phyloP scores from a whole-genome alignment of 495 filamentous ascomycete genomes.

The Mytilinidion resinicola region DNA sequence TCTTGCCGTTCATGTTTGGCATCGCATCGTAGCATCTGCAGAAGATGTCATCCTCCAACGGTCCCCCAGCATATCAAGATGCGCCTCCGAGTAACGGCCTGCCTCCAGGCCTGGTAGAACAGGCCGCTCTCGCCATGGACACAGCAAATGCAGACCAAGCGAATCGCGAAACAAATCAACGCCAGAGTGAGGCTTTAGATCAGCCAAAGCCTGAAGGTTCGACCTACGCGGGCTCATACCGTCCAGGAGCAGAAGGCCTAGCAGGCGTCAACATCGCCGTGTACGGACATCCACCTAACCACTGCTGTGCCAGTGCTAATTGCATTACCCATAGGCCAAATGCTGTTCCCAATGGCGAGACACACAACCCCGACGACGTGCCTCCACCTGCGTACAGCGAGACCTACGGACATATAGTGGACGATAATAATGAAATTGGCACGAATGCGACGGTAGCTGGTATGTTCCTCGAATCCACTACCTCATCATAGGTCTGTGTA shows the following conservation, averaged over 20 bases:
- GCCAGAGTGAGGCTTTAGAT: neutral
- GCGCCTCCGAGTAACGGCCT: neutral
- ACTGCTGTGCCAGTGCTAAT: neutral
- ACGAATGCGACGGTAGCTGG: conserved; percentile 47
- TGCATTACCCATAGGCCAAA: conserved; percentile 2
- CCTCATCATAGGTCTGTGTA: neutral
- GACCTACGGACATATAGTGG: conserved; percentile 43
- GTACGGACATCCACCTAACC: neutral
- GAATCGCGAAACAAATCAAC: neutral
- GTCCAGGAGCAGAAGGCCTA: conserved; percentile 6
- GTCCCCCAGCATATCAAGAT: no score
- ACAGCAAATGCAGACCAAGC: neutral
- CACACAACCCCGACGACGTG: conserved; percentile 7
- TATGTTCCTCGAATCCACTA: conserved; percentile 10
- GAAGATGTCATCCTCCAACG: no score
- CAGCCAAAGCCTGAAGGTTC: conserved; percentile 19
- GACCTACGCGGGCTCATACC: conserved; percentile 18
- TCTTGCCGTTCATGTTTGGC: no score
- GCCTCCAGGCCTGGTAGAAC: neutral
- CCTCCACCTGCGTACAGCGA: conserved; percentile 49
- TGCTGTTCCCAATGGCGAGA: conserved; percentile 2
- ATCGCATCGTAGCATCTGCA: no score
- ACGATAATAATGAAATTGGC: conserved; percentile 48
- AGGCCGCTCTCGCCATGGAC: conserved; percentile 5
- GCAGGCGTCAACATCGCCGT: neutral